A percentile compares a stretch with the other conserved stretches of the same genome.
Conservation (phyloP, 495 filamentous ascomycete species). For the Mytilinidion resinicola region DNA sequence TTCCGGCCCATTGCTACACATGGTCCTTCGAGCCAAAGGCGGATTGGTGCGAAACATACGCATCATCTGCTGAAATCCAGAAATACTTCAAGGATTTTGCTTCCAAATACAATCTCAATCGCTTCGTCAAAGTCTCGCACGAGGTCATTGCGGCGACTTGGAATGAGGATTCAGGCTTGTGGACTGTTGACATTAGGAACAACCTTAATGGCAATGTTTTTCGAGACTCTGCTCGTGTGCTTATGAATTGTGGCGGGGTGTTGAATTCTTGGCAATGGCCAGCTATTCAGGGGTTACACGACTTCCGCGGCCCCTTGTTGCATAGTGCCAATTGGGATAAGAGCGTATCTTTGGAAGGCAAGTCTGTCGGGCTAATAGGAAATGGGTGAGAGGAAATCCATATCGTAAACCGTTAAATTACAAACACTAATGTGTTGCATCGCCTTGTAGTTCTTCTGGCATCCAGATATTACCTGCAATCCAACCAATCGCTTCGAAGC, state of each 20-base stretch:
- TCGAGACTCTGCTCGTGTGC: background rate
- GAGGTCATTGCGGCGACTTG: constrained; percentile 10
- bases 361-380: constrained; percentile 7
- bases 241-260: constrained; percentile 13
- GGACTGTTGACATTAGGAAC: no score
- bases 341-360: constrained; percentile 1
- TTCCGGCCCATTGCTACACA: constrained; percentile 26
- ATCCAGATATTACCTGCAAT: constrained; percentile 6
- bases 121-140: constrained; percentile 13
- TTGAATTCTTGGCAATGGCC: constrained; percentile 16
- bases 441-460: constrained; percentile 3
- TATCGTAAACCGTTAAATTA: background rate
- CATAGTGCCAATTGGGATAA: constrained; percentile 14
- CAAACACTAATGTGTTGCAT: no score
- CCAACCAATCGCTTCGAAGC: background rate
- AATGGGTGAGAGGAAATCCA: background rate
- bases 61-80: constrained; percentile 20
- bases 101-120: constrained; percentile 18
- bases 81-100: constrained; percentile 22
- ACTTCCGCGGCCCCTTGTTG: constrained; percentile 12
- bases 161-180: no score
- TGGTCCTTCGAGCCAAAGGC: constrained; percentile 29
- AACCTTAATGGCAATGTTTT: background rate
- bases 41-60: constrained; percentile 21
- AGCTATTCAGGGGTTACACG: constrained; percentile 5